Base-by-base conservation (phyloP, 1,139 yeast species). In the Taiozyma sp. region DNA sequence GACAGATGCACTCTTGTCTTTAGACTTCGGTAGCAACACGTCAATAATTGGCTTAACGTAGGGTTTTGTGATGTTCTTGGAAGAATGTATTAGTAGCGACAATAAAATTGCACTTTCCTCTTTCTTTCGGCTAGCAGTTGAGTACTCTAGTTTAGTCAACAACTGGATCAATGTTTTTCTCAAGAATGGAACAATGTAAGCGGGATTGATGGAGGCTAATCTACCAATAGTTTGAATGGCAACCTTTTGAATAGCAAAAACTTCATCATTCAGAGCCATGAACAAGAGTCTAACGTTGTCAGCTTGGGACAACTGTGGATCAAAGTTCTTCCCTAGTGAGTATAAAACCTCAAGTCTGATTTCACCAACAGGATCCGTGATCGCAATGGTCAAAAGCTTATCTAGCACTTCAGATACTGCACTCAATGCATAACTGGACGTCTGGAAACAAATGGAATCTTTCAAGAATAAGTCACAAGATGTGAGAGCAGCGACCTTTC, bases 301-400 rank as follows among this genome's bases (percentile, higher is more conserved):
- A 0, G 97, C 96, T 67, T 93, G 98, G 0, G 97, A 89, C 45
- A 95, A 71, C 62, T 93, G 99, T 0, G 97, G 90, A 63, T 93
- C 97, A 63, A 93, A 87, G 53, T 79, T 78, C 3, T 84, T 80
- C 40, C 88, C 89, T 45, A 95, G 72, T 46, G 93, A 79, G 48
- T 78, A 78, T 51, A 95, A 72, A 0, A 95, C 91, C 54, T 88
- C 92, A 14, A 87, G 71, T 51, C 99, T 74, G 45, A 92, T 89
- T 51, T 90, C 97, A 0, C 90, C 83, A 14, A 79, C 78, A 0
- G 96, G 90, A 61, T 95, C 99, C 0, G 97, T 88, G n/a, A 93
- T 87, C 2, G 96, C 90, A 6, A 90, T 79, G 0, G 96, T 81
- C 46, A 95, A 70, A 32, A 95, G 72, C 64, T 87, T 88, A 51